Percentiles rank a stretch among this genome's conserved stretches.
Conservation (phyloP, 2,329 filamentous ascomycete species). For the Penicillium vulpinum region DNA sequence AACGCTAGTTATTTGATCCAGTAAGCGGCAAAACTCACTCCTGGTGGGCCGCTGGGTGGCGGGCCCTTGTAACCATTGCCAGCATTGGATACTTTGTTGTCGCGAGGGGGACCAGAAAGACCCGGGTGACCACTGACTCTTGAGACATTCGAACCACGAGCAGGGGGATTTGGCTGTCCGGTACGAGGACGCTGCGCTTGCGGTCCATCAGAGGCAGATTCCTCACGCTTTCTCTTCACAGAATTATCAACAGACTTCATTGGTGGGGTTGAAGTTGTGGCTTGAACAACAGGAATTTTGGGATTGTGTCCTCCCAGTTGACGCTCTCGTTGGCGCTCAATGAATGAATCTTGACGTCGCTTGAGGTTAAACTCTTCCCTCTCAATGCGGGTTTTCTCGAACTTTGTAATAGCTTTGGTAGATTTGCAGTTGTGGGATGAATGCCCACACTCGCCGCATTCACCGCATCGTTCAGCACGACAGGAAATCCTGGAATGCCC, state of each 20-base stretch:
- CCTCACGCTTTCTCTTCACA: slow-evolving; percentile 38
- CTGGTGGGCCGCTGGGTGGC: slow-evolving; percentile 12
- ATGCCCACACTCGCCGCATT: slow-evolving; percentile 50
- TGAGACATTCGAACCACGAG: neutral
- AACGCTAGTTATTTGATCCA: neutral
- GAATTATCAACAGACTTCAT: slow-evolving; percentile 14
- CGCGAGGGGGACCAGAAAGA: neutral
- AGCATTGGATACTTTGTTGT: neutral
- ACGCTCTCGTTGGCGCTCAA: slow-evolving; percentile 41
- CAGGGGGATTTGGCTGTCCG: slow-evolving; percentile 19
- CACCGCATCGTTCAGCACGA: slow-evolving; percentile 42
- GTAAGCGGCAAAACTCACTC: slow-evolving; percentile 13
- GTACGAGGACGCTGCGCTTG: slow-evolving; percentile 32
- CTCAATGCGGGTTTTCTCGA: slow-evolving; percentile 37
- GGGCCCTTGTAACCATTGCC: slow-evolving; percentile 18
- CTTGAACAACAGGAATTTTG: slow-evolving; percentile 44
- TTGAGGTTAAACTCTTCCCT: slow-evolving; percentile 41
- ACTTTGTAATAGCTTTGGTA: slow-evolving; percentile 36
- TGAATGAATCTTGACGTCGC: slow-evolving; percentile 33
- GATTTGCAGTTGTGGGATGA: slow-evolving; percentile 35
- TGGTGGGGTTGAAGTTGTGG: slow-evolving; percentile 24
- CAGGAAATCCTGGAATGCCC: slow-evolving; percentile 44
- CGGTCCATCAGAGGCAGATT: slow-evolving; percentile 24
- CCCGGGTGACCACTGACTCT: neutral
- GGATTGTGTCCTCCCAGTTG: slow-evolving; percentile 49